These are phyloP conservation scores for Phoma herbarum DNA, from an alignment of 2,329 filamentous ascomycete species.

Conservation along the genomic window DNA sequence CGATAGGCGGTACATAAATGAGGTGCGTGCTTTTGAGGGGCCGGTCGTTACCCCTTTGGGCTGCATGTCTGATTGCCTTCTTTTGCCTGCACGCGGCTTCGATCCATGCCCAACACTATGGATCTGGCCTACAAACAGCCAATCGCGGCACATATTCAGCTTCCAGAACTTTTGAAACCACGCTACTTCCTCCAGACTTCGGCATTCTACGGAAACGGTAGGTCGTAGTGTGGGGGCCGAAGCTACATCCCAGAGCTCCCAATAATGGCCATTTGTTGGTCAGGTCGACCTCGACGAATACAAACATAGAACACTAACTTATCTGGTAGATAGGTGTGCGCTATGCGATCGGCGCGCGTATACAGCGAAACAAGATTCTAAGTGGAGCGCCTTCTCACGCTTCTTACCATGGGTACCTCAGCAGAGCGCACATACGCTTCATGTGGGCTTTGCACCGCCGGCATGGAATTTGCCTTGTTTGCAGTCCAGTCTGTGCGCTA, in stretches of 20 bases:
- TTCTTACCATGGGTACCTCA: not conserved
- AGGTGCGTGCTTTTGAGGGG: not conserved
- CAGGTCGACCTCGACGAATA: not conserved
- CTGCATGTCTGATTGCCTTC: not conserved
- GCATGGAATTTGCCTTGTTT: not conserved
- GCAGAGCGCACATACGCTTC: not conserved
- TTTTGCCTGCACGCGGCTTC: not conserved
- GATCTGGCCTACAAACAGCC: no score
- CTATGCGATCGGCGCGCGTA: not conserved
- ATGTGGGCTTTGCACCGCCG: not conserved
- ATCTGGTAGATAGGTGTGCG: not conserved
- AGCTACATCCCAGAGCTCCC: not conserved
- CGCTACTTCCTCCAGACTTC: not conserved
- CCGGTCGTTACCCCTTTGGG: not conserved
- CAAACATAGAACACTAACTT: not conserved
- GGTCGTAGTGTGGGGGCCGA: not conserved
- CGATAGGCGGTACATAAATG: not conserved
- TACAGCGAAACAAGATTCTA: not conserved
- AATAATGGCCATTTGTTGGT: not conserved
- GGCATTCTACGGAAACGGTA: not conserved
- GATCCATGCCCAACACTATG: not conserved
- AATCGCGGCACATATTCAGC: not conserved
- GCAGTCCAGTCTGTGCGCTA: not conserved
- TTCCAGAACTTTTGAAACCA: conserved; percentile 1
- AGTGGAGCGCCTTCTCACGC: not conserved